Evolutionary conservation across 2,329 filamentous ascomycete genomes (phyloP).

Genomic region (Diplocarpon rosae): DNA sequence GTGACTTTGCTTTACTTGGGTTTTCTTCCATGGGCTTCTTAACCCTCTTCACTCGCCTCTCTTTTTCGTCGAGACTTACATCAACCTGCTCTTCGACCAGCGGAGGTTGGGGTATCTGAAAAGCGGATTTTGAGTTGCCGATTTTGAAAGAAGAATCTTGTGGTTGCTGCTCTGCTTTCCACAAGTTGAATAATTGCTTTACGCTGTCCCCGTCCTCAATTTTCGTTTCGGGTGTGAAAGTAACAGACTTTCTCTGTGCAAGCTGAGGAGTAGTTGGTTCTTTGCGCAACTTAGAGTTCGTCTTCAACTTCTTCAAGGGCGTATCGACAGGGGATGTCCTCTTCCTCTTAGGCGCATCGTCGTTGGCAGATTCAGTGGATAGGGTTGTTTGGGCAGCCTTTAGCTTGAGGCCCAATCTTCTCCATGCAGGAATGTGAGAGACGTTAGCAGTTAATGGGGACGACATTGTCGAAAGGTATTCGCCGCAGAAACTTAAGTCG

Average conservation of each 20-base stretch:
- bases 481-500: neutral
- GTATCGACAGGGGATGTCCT: constrained; percentile 13
- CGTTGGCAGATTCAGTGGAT: constrained; percentile 13
- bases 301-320: constrained; percentile 23
- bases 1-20: constrained; percentile 10
- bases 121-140: constrained; percentile 14
- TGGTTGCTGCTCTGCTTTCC: constrained; percentile 31
- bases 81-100: constrained; percentile 23
- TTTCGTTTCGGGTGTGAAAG: constrained; percentile 55
- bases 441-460: constrained; percentile 5
- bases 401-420: constrained; percentile 47
- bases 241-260: constrained; percentile 44
- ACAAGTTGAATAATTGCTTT: constrained; percentile 39
- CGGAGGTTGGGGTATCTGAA: constrained; percentile 21
- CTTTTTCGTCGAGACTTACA: constrained; percentile 22
- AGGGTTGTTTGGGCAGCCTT: constrained; percentile 37
- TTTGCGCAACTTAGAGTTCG: constrained; percentile 8
- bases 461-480: neutral
- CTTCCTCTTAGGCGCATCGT: constrained; percentile 21
- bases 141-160: constrained; percentile 21
- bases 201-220: constrained; percentile 42
- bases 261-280: constrained; percentile 22
- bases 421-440: constrained; percentile 43
- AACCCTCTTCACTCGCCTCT: constrained; percentile 22
- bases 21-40: constrained; percentile 19